Evolutionary conservation across 2,329 filamentous ascomycete genomes (phyloP).

Genomic region (Colletotrichum gigasporum): DNA sequence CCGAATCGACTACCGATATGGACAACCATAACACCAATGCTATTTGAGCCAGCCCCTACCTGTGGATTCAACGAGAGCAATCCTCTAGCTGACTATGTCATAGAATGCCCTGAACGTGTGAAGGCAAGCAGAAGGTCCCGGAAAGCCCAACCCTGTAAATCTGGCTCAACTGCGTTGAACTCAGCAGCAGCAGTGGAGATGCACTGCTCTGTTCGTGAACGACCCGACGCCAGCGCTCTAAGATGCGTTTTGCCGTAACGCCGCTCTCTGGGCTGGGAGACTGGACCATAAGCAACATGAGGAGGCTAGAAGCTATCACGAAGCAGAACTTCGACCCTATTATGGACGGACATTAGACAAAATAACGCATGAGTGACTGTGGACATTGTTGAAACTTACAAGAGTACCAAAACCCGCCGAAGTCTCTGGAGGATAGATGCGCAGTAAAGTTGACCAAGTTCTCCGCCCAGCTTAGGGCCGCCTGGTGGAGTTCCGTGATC

Average conservation of each 20-base stretch:
- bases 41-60: neutral
- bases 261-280: neutral
- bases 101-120: neutral
- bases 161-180: neutral
- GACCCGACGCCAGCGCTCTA: neutral
- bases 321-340: neutral
- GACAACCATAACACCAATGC: neutral
- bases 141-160: neutral
- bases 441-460: neutral
- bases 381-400: neutral
- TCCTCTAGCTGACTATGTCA: neutral
- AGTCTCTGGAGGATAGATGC: neutral
- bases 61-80: no score
- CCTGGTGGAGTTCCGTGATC: neutral
- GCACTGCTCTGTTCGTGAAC: neutral
- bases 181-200: neutral
- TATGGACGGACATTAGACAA: neutral
- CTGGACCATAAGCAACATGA: neutral
- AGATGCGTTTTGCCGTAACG: neutral
- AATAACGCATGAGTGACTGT: accelerated
- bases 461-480: neutral
- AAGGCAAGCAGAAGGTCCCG: neutral
- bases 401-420: neutral
- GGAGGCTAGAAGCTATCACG: neutral
- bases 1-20: no score